A percentile compares a stretch with the other conserved stretches of the same genome.
Conservation (phyloP, 2,329 filamentous ascomycete genomes). For the Fusarium siculi region DNA sequence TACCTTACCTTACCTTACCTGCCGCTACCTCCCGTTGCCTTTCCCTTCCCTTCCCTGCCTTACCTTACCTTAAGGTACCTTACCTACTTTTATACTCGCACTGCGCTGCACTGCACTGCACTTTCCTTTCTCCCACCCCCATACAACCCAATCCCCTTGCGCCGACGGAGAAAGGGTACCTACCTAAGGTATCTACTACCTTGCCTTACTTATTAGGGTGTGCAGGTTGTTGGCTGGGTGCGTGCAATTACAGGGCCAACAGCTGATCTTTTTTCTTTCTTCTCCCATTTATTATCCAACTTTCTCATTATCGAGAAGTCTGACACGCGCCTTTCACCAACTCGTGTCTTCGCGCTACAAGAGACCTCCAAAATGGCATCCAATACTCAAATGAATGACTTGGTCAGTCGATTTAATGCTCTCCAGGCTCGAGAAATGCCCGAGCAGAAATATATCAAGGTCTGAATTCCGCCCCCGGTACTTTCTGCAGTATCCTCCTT, state of each 20-base stretch:
- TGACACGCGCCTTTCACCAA: conserved; percentile 27
- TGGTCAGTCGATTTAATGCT: background rate
- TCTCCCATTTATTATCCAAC: background rate
- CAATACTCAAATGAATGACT: background rate
- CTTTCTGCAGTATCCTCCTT: background rate
- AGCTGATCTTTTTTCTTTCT: conserved; percentile 8
- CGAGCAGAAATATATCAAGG: background rate
- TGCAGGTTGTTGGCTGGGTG: conserved; percentile 22
- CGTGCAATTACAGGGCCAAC: conserved; percentile 31
- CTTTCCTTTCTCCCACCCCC: conserved; percentile 15
- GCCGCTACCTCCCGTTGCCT: background rate
- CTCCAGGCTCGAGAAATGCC: background rate
- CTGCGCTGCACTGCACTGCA: conserved; percentile 5
- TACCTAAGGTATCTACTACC: background rate
- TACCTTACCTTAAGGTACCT: background rate
- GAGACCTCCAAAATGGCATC: background rate
- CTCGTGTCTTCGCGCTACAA: background rate
- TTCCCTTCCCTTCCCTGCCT: background rate
- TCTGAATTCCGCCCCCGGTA: background rate
- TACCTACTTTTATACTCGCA: background rate
- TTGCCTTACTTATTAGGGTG: conserved; percentile 10
- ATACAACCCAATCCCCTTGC: conserved; percentile 25
- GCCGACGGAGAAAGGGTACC: conserved; percentile 12
- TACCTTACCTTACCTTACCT: too few relatives aligned
- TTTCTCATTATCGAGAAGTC: conserved; percentile 7